phyloP scores from a whole-genome alignment of 2,329 filamentous ascomycete species.

The Leptographium galeiforme region DNA sequence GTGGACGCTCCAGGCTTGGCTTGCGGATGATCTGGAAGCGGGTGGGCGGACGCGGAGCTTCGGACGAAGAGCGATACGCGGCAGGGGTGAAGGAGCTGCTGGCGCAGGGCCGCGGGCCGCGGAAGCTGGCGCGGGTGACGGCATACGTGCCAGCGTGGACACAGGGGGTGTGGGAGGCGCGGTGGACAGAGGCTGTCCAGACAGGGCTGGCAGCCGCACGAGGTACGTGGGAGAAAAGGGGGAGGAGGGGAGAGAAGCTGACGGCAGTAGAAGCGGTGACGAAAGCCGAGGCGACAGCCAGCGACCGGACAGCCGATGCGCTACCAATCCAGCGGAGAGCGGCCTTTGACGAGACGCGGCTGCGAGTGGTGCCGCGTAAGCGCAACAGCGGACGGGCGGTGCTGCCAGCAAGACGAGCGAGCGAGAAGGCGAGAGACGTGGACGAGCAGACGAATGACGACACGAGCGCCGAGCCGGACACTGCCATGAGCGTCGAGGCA shows the following conservation, averaged over 20 bases:
- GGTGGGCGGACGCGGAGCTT: constrained; percentile 9
- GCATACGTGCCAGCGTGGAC: constrained; percentile 19
- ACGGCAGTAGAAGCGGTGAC: no score
- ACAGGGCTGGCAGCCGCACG: constrained; percentile 14
- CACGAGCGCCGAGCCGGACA: neutral
- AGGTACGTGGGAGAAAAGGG: constrained; percentile 10
- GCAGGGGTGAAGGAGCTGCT: constrained; percentile 18
- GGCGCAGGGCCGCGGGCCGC: constrained; percentile 17
- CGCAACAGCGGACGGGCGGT: constrained; percentile 20
- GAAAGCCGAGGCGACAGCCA: no score
- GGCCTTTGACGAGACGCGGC: constrained; percentile 12
- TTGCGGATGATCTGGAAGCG: constrained; percentile 20
- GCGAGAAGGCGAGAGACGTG: neutral
- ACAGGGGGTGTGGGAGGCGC: constrained; percentile 17
- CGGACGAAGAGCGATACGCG: constrained; percentile 7
- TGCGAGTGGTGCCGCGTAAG: constrained; percentile 18
- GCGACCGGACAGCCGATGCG: no score
- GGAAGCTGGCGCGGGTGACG: constrained; percentile 21
- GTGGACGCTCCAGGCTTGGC: neutral
- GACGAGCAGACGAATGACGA: constrained; percentile 6
- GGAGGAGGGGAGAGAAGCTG: neutral
- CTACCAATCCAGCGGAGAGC: neutral
- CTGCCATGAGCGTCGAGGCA: no score
- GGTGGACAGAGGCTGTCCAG: constrained; percentile 3
- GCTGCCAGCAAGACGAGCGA: constrained; percentile 4